phyloP scores from a whole-genome alignment of 2,329 filamentous ascomycete species.

The Cytospora piceicola region DNA sequence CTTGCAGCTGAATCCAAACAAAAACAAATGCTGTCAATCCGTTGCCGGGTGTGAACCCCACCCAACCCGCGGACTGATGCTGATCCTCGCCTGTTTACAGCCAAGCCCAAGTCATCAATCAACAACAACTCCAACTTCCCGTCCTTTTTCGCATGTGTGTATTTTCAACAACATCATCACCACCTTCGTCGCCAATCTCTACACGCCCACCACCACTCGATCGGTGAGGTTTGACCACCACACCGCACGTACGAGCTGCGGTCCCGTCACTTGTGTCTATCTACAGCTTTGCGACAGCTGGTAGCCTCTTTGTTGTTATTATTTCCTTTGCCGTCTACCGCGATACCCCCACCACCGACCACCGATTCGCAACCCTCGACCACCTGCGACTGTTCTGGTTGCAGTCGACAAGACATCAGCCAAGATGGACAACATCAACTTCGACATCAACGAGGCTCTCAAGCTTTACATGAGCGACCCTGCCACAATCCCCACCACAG shows the following conservation, averaged over 20 bases:
- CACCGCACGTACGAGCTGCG: background rate
- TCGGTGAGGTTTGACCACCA: background rate
- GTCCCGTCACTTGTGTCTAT: background rate
- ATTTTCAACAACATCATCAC: slow-evolving; percentile 12
- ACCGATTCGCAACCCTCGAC: slow-evolving; percentile 20
- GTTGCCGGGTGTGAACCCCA: slow-evolving; percentile 18
- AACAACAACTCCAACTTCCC: background rate
- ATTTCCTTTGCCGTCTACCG: slow-evolving; percentile 2
- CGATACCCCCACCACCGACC: slow-evolving; percentile 27
- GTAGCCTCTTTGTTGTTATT: slow-evolving; percentile 8
- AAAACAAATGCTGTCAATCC: slow-evolving; percentile 15
- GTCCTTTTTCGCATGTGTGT: slow-evolving; percentile 5
- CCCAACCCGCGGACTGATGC: background rate
- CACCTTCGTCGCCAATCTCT: slow-evolving; percentile 7
- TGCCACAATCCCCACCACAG: slow-evolving; percentile 76
- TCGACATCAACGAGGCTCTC: slow-evolving; percentile 95
- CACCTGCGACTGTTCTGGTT: background rate
- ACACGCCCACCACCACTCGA: background rate
- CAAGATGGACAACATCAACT: slow-evolving; percentile 75
- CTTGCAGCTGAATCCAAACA: slow-evolving; percentile 15
- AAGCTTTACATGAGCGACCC: slow-evolving; percentile 98
- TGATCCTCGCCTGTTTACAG: background rate
- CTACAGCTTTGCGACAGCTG: background rate
- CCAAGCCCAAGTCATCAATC: background rate
- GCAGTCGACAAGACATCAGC: slow-evolving; percentile 33